Conservation (phyloP, 345 rosid species). For the Dipteronia sinensis region DNA sequence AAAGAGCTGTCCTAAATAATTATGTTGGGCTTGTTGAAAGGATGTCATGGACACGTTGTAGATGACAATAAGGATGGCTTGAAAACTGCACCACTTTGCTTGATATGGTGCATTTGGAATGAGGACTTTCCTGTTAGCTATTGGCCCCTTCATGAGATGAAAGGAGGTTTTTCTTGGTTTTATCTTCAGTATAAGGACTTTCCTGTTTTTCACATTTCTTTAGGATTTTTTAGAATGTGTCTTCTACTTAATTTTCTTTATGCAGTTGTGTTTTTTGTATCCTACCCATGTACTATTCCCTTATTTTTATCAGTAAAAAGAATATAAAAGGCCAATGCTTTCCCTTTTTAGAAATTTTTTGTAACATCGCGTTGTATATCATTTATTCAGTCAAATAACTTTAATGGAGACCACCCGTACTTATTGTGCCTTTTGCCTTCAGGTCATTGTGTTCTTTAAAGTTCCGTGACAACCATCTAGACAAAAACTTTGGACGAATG, state of each 20-base stretch:
- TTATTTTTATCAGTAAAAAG: not conserved
- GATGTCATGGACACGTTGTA: not conserved
- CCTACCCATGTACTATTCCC: not conserved
- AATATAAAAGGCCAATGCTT: not conserved
- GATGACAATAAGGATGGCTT: not conserved
- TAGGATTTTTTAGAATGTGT: not conserved
- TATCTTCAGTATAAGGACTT: not conserved
- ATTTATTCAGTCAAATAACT: conserved; percentile 2
- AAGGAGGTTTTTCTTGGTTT: not conserved
- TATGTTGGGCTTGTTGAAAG: not conserved
- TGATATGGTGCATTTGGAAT: not conserved
- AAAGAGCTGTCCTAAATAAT: not conserved
- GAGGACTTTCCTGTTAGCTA: not conserved
- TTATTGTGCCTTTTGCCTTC: conserved; percentile 22
- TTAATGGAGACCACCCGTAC: not conserved
- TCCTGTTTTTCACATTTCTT: not conserved
- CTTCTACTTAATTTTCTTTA: not conserved
- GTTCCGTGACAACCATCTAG: conserved; percentile 54
- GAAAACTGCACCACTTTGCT: not conserved
- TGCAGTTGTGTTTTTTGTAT: not conserved
- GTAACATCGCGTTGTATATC: not conserved
- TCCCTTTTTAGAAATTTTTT: not conserved
- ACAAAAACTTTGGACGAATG: conserved; percentile 41
- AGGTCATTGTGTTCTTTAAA: conserved; percentile 71
- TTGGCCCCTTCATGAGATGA: not conserved